Percentiles rank a stretch among this genome's conserved stretches.
Conservation (phyloP, 1,284 basidiomycete genomes). For the Boletus semigastroideus region DNA sequence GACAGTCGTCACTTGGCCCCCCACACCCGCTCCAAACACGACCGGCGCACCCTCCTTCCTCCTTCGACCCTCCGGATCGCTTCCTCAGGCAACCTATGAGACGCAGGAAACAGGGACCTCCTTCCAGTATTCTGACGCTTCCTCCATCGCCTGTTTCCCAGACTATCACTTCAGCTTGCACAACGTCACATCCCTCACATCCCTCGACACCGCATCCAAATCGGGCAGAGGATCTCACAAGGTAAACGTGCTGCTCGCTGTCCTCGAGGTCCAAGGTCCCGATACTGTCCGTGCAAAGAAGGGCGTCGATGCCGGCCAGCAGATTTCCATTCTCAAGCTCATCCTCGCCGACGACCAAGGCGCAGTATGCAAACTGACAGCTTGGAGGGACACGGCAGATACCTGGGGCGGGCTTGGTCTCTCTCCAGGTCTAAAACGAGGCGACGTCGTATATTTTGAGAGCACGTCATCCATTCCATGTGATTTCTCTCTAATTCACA, state of each 20-base stretch:
- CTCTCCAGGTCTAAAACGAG: constrained; percentile 50
- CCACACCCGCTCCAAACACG: constrained; percentile 36
- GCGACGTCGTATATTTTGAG: constrained; percentile 66
- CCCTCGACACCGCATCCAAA: constrained; percentile 29
- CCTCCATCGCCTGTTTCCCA: constrained; percentile 67
- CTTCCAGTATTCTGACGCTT: constrained; percentile 53
- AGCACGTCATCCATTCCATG: constrained; percentile 44
- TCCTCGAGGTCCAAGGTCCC: constrained; percentile 73
- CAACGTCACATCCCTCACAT: constrained; percentile 47
- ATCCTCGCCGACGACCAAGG: constrained; percentile 69
- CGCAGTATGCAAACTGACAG: constrained; percentile 64
- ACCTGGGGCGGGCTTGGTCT: constrained; percentile 56
- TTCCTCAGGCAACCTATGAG: constrained; percentile 39
- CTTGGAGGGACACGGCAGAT: constrained; percentile 74
- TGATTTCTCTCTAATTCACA: constrained; percentile 6
- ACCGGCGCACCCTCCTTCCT: constrained; percentile 30
- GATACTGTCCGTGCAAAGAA: constrained; percentile 63
- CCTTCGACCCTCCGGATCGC: constrained; percentile 34
- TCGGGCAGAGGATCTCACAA: constrained; percentile 39
- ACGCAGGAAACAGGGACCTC: constrained; percentile 47
- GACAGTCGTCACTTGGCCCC: constrained; percentile 56
- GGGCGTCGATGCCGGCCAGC: constrained; percentile 63
- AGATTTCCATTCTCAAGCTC: constrained; percentile 63
- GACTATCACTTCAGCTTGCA: constrained; percentile 66
- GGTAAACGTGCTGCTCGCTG: constrained; percentile 58